These are phyloP conservation scores for Leccinellum rugosiceps DNA, from an alignment of 768 basidiomycete species.

Conservation along the genomic window DNA sequence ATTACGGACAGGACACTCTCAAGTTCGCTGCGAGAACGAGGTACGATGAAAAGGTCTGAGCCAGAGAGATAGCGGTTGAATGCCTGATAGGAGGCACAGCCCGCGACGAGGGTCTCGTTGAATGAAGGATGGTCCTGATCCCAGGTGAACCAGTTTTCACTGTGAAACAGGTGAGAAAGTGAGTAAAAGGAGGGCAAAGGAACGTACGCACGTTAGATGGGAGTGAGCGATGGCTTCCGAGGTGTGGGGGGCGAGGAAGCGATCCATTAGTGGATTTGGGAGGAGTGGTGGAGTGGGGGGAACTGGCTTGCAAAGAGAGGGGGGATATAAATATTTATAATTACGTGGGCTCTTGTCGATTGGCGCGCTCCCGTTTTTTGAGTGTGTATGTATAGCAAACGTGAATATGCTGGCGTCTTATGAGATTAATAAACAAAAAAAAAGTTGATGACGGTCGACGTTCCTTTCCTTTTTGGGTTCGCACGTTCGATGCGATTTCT, in stretches of 20 bases:
- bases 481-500: slow-evolving; percentile 26
- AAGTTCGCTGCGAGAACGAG: slow-evolving; percentile 61
- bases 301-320: neutral
- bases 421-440: neutral
- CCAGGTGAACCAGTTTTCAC: slow-evolving; percentile 68
- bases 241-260: slow-evolving; percentile 68
- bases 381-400: neutral
- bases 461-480: slow-evolving; percentile 18
- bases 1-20: slow-evolving; percentile 65
- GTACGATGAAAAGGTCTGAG: slow-evolving; percentile 67
- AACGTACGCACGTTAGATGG: slow-evolving; percentile 55
- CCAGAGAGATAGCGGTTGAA: slow-evolving; percentile 72
- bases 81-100: slow-evolving; percentile 78
- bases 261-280: slow-evolving; percentile 49
- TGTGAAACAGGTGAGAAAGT: slow-evolving; percentile 30
- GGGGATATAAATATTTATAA: slow-evolving; percentile 1
- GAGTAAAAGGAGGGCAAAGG: neutral
- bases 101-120: slow-evolving; percentile 71
- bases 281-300: neutral
- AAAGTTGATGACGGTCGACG: neutral
- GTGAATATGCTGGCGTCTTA: slow-evolving; percentile 5
- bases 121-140: slow-evolving; percentile 66
- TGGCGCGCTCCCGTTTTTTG: slow-evolving; percentile 5
- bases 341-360: slow-evolving; percentile 2
- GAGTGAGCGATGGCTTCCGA: slow-evolving; percentile 71